Conservation (phyloP, 257 asterid genomes). For the Solanum sejunctum region DNA sequence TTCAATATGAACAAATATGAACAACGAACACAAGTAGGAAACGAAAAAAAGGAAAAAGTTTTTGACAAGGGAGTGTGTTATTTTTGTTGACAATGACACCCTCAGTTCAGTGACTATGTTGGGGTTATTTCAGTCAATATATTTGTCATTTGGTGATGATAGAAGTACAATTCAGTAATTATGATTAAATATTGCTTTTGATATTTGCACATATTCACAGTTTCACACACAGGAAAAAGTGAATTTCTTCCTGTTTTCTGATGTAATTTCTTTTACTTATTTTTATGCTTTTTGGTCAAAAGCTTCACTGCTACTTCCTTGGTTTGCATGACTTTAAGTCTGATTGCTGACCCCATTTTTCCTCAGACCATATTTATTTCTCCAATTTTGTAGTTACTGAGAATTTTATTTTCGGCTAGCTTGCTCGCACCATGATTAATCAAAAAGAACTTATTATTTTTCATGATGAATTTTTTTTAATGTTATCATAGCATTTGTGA, state of each 20-base stretch:
- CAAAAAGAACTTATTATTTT: not conserved
- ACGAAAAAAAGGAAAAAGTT: too few relatives aligned
- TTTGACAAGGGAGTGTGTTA: not conserved
- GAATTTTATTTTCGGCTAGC: not conserved
- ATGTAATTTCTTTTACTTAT: not conserved
- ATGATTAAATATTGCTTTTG: not conserved
- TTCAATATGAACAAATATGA: too few relatives aligned
- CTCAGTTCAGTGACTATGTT: not conserved
- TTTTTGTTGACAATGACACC: slow-evolving; percentile 5
- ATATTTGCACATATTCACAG: not conserved
- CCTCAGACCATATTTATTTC: not conserved
- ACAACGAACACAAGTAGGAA: too few relatives aligned
- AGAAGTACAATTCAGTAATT: not conserved
- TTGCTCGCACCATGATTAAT: not conserved
- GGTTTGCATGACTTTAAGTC: not conserved
- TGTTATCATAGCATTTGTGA: not conserved
- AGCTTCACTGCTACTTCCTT: not conserved
- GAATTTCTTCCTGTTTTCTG: not conserved
- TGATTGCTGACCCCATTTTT: not conserved
- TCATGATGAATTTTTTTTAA: too few relatives aligned
- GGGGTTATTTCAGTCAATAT: not conserved
- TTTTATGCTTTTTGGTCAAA: slow-evolving; percentile 27
- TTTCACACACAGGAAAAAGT: not conserved
- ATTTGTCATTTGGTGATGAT: not conserved
- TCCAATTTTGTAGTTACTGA: not conserved